Evolutionary conservation across 805 yeast genomes (phyloP), one percentile per base, ranked within the genome.

Genomic region (Zygosaccharomyces bailii): DNA sequence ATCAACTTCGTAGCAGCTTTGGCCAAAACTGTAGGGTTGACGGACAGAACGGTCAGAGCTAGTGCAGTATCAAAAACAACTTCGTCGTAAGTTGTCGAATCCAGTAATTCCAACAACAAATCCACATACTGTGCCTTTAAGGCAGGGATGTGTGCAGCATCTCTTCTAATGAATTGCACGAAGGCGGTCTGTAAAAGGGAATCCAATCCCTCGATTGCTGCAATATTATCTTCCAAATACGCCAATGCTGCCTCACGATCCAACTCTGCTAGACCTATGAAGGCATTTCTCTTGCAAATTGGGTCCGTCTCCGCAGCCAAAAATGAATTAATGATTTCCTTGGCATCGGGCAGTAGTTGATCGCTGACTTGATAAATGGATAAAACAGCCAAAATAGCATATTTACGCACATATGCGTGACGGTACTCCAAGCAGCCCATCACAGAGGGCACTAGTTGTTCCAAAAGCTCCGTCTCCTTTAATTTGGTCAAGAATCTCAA

Each of bases 321-420:
- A 64, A 89, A 86, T 43, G 77, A 76, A 52, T 74, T 72, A 53
- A 91, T 74, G 50, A 91, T 75, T 54, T 86, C 95, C 42, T 89
- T 84, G n/a, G 97, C 96, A 69, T 95, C 99, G 5, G 99, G 99
- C 36, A 87, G 76, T 62, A 93, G 76, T 68, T 86, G 91, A 32
- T 85, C 89, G 25, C 95, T 81, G 42, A 84, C 90, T 61, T 81
- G 75, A 66, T 78, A 85, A 55, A 93, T 86, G 18, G 95, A 81
- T 57, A 76, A 79, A 47, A 93, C 79, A 33, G 98, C 96, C 67
- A 91, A 84, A 17, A 88, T 90, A 5, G 99, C 99, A 63, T 93
- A 91, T 67, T 93, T 93, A 64, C 99, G 83, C 51, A 93, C 99
- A 61, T 95, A 93, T 7, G 98, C 96, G 68, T 93, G 98, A 55